These are phyloP conservation scores for Arthroderma sp. DNA, from an alignment of 2,329 filamentous ascomycete species.

Conservation along the genomic window DNA sequence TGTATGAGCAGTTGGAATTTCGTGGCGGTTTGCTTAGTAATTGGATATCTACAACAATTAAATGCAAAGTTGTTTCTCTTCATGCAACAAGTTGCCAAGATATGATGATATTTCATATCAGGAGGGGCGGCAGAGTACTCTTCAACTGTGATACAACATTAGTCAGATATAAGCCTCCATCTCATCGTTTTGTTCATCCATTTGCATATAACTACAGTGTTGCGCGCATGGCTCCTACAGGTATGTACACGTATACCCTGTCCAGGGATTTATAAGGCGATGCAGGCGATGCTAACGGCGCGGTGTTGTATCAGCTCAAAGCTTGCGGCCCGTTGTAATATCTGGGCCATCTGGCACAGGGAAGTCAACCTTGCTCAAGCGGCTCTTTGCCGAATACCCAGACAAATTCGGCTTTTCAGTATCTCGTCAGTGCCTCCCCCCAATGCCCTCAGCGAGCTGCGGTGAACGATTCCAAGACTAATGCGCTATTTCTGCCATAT, in stretches of 20 bases:
- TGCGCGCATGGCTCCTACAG: slow-evolving; percentile 2
- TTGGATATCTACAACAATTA: background rate
- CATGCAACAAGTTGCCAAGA: background rate
- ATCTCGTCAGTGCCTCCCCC: slow-evolving; percentile 23
- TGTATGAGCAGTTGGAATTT: background rate
- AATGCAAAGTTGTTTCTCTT: background rate
- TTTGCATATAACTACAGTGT: background rate
- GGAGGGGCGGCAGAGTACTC: background rate
- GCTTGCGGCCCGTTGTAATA: slow-evolving; percentile 31
- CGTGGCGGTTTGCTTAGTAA: background rate
- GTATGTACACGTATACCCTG: background rate
- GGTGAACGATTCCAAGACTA: background rate
- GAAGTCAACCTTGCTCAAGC: slow-evolving; percentile 34
- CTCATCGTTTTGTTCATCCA: background rate
- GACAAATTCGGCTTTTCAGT: slow-evolving; percentile 34
- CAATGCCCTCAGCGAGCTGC: background rate
- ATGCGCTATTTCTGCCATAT: background rate
- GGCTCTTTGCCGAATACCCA: slow-evolving; percentile 32
- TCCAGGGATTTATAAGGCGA: background rate
- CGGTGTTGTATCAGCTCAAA: slow-evolving; percentile 16
- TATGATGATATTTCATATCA: slow-evolving; percentile 1
- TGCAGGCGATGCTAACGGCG: background rate
- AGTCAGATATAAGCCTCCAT: background rate
- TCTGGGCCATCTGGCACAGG: slow-evolving; percentile 33
- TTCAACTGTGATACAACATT: background rate